Conservation (phyloP, 202 grass and related monocot genomes). For the Saccharum hybrid region DNA sequence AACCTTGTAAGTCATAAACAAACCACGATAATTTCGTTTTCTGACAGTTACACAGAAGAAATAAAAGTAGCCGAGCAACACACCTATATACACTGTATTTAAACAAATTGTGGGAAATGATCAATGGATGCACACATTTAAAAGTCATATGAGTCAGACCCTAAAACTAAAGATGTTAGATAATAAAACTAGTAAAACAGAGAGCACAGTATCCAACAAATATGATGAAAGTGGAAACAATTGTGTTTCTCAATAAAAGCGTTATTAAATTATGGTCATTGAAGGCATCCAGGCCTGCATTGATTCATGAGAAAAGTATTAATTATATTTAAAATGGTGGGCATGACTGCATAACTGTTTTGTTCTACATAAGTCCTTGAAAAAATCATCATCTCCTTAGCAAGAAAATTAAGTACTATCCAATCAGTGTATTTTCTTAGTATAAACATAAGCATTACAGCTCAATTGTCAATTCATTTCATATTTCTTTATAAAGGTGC, state of each 20-base stretch:
- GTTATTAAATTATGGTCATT: not conserved
- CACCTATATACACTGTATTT: slow-evolving; percentile 5
- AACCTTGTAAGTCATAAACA: not conserved
- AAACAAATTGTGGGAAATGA: not conserved
- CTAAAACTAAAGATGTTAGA: slow-evolving; percentile 15
- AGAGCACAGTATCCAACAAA: slow-evolving; percentile 9
- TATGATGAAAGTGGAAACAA: slow-evolving; percentile 18
- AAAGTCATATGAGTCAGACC: not conserved
- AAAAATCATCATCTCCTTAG: slow-evolving; percentile 11
- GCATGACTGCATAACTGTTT: not conserved
- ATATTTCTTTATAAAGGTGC: not conserved
- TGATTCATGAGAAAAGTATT: not conserved
- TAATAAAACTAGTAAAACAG: not conserved
- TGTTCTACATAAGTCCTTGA: not conserved
- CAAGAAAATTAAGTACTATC: slow-evolving; percentile 28
- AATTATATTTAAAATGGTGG: not conserved
- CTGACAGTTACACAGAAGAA: slow-evolving; percentile 21
- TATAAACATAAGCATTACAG: slow-evolving; percentile 1
- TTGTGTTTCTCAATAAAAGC: not conserved
- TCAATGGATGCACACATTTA: slow-evolving; percentile 6
- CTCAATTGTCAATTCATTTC: slow-evolving; percentile 24
- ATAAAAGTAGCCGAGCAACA: slow-evolving; percentile 10
- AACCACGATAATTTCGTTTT: not conserved
- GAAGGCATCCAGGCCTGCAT: not conserved
- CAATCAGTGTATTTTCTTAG: not conserved